Percentiles rank a stretch among this genome's conserved stretches.
phyloP scores from a whole-genome alignment of 1,284 basidiomycete genomes.

The Peniophora sp. region DNA sequence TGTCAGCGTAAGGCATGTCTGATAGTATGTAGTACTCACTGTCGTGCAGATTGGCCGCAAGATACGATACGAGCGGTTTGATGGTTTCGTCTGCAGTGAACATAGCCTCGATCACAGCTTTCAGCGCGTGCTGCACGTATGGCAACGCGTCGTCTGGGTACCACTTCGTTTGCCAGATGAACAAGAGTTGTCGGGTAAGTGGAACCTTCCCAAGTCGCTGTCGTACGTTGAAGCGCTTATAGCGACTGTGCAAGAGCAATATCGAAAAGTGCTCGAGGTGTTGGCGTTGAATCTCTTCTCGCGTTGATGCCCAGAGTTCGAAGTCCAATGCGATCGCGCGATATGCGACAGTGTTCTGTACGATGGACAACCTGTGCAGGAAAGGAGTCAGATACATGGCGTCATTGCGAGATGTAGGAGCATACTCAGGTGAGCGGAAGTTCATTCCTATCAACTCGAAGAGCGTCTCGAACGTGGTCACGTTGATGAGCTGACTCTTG shows the following conservation, averaged over 20 bases:
- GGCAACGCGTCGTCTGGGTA: slow-evolving; percentile 51
- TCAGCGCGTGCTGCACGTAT: slow-evolving; percentile 53
- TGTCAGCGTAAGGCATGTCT: not conserved
- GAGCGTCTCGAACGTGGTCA: slow-evolving; percentile 68
- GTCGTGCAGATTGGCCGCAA: slow-evolving; percentile 77
- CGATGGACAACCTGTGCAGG: slow-evolving; percentile 60
- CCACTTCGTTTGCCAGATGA: slow-evolving; percentile 72
- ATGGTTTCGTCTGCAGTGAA: slow-evolving; percentile 70
- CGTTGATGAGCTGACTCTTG: slow-evolving; percentile 72
- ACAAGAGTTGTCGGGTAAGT: slow-evolving; percentile 72
- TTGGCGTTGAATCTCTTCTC: slow-evolving; percentile 60
- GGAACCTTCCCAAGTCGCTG: slow-evolving; percentile 64
- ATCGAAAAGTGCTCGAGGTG: slow-evolving; percentile 78
- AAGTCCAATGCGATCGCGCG: slow-evolving; percentile 82
- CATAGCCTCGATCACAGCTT: slow-evolving; percentile 45
- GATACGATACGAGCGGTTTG: slow-evolving; percentile 79
- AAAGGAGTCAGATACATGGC: not conserved
- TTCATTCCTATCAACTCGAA: slow-evolving; percentile 83
- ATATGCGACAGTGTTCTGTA: slow-evolving; percentile 81
- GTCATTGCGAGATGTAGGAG: slow-evolving; percentile 7
- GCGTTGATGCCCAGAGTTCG: slow-evolving; percentile 78
- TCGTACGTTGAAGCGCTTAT: slow-evolving; percentile 66
- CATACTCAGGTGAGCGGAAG: slow-evolving; percentile 74
- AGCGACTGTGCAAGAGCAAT: slow-evolving; percentile 65
- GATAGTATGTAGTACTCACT: slow-evolving; percentile 31